These are phyloP conservation scores for Polyporus tsugae DNA, from an alignment of 1,284 basidiomycete species.

Conservation along the genomic window DNA sequence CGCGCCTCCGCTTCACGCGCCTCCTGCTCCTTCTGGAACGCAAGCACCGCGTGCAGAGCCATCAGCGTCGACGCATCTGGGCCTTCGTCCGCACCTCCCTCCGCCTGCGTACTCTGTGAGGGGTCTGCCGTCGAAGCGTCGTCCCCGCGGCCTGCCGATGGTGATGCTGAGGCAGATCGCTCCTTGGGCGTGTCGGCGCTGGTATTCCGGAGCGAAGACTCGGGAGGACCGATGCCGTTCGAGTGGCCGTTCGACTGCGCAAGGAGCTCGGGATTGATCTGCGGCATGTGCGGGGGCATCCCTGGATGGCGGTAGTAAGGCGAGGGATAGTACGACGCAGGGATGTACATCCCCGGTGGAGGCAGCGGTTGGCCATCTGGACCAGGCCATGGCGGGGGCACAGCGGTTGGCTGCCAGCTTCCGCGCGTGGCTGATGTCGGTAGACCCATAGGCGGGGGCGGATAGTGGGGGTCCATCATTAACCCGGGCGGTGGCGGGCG, in stretches of 20 bases:
- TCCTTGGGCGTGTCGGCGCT: slow-evolving; percentile 22
- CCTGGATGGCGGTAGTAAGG: slow-evolving; percentile 56
- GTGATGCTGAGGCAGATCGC: neutral
- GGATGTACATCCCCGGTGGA: slow-evolving; percentile 41
- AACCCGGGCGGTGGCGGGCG: slow-evolving; percentile 39
- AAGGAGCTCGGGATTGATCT: slow-evolving; percentile 34
- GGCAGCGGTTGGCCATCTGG: slow-evolving; percentile 41
- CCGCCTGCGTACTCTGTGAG: neutral
- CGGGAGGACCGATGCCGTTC: slow-evolving; percentile 31
- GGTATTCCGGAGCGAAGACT: slow-evolving; percentile 30
- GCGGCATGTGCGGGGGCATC: slow-evolving; percentile 39
- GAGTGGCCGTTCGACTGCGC: slow-evolving; percentile 32
- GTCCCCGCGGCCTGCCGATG: neutral
- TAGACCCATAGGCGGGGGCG: slow-evolving; percentile 51
- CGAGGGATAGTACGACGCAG: slow-evolving; percentile 52
- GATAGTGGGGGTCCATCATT: slow-evolving; percentile 44
- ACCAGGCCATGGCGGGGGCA: slow-evolving; percentile 45
- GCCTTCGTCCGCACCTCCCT: neutral
- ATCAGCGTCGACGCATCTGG: slow-evolving; percentile 35
- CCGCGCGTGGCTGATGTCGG: slow-evolving; percentile 62
- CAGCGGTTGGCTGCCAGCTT: slow-evolving; percentile 41
- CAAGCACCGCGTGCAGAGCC: slow-evolving; percentile 39
- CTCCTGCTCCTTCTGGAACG: slow-evolving; percentile 32
- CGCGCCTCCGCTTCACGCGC: slow-evolving; percentile 2
- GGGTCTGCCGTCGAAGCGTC: slow-evolving; percentile 25